Conservation (phyloP, 192 early-diverging fungal genomes). For the Entomortierella parvispora region DNA sequence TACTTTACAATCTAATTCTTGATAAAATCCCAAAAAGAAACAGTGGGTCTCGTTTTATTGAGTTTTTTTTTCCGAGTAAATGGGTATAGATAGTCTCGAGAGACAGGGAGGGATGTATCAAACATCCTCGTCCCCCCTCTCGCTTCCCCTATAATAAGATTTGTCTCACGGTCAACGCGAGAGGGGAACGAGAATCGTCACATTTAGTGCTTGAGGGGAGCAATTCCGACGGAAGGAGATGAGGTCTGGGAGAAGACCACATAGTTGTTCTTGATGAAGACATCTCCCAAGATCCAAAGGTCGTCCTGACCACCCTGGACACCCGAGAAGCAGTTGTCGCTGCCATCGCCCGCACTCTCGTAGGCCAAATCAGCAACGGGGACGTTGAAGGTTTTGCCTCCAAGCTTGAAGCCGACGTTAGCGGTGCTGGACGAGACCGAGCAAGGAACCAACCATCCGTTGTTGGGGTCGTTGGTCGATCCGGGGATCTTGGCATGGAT, state of each 20-base stretch:
- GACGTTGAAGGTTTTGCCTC: constrained; percentile 30
- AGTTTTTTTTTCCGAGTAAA: no score
- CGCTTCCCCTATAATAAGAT: no score
- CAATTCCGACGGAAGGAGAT: constrained; percentile 60
- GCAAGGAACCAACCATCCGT: not conserved
- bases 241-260: constrained; percentile 64
- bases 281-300: constrained; percentile 65
- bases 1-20: no score
- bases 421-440: constrained; percentile 6
- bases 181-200: no score
- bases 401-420: constrained; percentile 29
- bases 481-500: constrained; percentile 45
- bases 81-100: no score
- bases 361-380: constrained; percentile 33
- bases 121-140: no score
- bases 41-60: no score
- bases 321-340: constrained; percentile 3
- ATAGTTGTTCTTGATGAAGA: constrained; percentile 70
- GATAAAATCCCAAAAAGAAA: no score
- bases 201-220: constrained; percentile 25
- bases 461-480: not conserved
- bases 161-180: no score
- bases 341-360: not conserved
- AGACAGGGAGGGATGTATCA: no score
- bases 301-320: constrained; percentile 19